Evolutionary conservation across 352 stramenopile species (phyloP), one percentile per base, ranked within the genome.

Genomic region (Phytophthora vignae): DNA sequence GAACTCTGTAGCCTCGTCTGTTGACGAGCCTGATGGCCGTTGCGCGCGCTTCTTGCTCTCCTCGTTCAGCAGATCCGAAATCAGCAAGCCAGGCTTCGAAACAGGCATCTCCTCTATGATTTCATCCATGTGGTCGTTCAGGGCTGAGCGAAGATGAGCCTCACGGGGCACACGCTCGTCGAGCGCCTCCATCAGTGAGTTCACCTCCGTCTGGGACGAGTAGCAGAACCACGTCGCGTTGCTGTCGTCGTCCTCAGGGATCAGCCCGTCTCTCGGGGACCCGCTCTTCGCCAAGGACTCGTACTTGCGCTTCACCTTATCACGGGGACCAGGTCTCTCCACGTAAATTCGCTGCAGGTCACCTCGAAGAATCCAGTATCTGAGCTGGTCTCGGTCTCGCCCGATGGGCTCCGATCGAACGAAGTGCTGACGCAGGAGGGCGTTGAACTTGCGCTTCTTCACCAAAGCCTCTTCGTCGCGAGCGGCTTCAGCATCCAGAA

Each of bases 351-450:
- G 78, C 40, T 77, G 70, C 10, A 77, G 64, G 48, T 97, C 90
- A 29, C 85, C 88, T 49, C 77, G 82, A 36, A 97, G 81, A 12
- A 91, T 71, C 90, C 90, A 97, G 66, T 96, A 96, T 15, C 81
- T 73, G 1, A 76, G 38, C 4, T 87, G 74, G 33, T 84, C 64
- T 27, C 83, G 79, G 40, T 97, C 90, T 17, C 86, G 82, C 4
- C 90, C 90, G 2, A 97, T 69, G 0, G 87, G 69, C 54, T 97
- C 87, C 0, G 88, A 91, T 17, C 90, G 90, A 17, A 97, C 77
- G 60, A 94, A 95, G 6, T 78, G 79, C 12, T 86, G 74, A 14
- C 87, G 85, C 42, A 96, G 78, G n/a, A 78, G 76, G 8, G 85
- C 76, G 40, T 74, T 85, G 33, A 85, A 87, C 55, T 90, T 87